These are phyloP conservation scores for Stemphylium vesicarium DNA, from an alignment of 2,329 filamentous ascomycete genomes.

Conservation along the genomic window DNA sequence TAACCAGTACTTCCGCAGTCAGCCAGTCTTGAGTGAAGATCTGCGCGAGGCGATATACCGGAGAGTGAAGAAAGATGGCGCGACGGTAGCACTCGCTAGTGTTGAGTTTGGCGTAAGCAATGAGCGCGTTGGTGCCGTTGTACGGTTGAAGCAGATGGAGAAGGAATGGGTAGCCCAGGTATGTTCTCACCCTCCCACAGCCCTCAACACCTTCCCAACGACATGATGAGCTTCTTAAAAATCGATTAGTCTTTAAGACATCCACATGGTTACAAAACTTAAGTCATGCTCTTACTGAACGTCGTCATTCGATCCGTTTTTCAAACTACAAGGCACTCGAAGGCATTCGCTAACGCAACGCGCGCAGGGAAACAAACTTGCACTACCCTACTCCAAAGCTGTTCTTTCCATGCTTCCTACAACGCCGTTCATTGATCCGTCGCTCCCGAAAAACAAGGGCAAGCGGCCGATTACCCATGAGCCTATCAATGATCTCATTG, in stretches of 20 bases:
- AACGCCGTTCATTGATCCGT: slow-evolving; percentile 56
- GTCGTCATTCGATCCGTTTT: slow-evolving; percentile 11
- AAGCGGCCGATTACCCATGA: slow-evolving; percentile 59
- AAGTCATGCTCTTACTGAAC: slow-evolving; percentile 76
- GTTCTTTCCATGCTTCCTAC: slow-evolving; percentile 79
- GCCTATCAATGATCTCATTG: slow-evolving; percentile 67
- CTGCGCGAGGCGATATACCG: slow-evolving; percentile 76
- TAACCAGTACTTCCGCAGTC: slow-evolving; percentile 73
- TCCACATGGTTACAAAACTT: slow-evolving; percentile 82
- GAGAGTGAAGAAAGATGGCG: slow-evolving; percentile 67
- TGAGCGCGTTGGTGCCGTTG: slow-evolving; percentile 82
- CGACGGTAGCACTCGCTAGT: slow-evolving; percentile 75
- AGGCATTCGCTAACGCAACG: slow-evolving; percentile 22
- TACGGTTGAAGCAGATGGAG: slow-evolving; percentile 85
- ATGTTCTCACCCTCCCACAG: slow-evolving; percentile 52
- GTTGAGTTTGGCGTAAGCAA: slow-evolving; percentile 80
- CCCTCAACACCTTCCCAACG: slow-evolving; percentile 10
- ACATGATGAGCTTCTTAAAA: slow-evolving; percentile 73
- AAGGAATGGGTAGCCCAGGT: slow-evolving; percentile 78
- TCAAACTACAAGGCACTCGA: not conserved
- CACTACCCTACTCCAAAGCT: slow-evolving; percentile 76
- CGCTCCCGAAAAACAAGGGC: slow-evolving; percentile 31
- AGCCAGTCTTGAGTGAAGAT: slow-evolving; percentile 74
- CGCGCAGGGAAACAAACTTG: slow-evolving; percentile 74
- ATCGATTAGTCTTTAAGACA: slow-evolving; percentile 99